Evolutionary conservation across 768 basidiomycete genomes (phyloP).

Genomic region (Suillus americanus): DNA sequence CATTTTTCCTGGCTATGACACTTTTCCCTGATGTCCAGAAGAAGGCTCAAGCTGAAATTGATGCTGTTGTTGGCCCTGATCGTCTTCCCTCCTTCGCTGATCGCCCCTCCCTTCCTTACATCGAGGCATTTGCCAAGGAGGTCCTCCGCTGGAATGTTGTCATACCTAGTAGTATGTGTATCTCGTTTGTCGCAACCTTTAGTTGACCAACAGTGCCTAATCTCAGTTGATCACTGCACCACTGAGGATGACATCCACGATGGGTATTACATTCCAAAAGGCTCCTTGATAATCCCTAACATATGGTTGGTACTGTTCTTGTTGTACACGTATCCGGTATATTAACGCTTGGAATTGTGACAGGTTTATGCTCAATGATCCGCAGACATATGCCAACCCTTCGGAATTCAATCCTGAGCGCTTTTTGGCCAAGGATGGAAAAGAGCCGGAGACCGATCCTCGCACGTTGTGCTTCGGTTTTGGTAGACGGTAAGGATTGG

Average conservation of each 20-base stretch:
- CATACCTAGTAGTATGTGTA: slow-evolving; percentile 15
- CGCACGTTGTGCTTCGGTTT: slow-evolving; percentile 23
- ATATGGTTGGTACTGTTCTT: slow-evolving; percentile 21
- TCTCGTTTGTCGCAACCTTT: slow-evolving; percentile 42
- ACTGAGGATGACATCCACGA: slow-evolving; percentile 20
- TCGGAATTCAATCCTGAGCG: slow-evolving; percentile 34
- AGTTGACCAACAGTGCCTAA: slow-evolving; percentile 20
- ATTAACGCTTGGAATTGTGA: neutral
- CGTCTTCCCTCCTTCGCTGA: slow-evolving; percentile 23
- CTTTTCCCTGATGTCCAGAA: slow-evolving; percentile 24
- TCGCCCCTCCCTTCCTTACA: slow-evolving; percentile 23
- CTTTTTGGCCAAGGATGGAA: slow-evolving; percentile 20
- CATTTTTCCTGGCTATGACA: slow-evolving; percentile 26
- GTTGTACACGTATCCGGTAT: neutral
- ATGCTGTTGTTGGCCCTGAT: slow-evolving; percentile 21
- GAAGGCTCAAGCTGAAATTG: slow-evolving; percentile 26
- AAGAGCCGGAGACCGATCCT: slow-evolving; percentile 19
- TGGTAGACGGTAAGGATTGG: slow-evolving; percentile 24
- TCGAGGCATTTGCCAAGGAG: slow-evolving; percentile 26
- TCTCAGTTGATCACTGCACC: slow-evolving; percentile 13
- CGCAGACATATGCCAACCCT: slow-evolving; percentile 35
- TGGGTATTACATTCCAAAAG: slow-evolving; percentile 23
- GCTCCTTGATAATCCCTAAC: slow-evolving; percentile 23
- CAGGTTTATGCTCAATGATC: slow-evolving; percentile 56
- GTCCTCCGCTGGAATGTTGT: slow-evolving; percentile 24